Percentiles rank a stretch among this genome's conserved stretches.
Conservation (phyloP, 2,329 filamentous ascomycete genomes). For the Aspergillus unguis region DNA sequence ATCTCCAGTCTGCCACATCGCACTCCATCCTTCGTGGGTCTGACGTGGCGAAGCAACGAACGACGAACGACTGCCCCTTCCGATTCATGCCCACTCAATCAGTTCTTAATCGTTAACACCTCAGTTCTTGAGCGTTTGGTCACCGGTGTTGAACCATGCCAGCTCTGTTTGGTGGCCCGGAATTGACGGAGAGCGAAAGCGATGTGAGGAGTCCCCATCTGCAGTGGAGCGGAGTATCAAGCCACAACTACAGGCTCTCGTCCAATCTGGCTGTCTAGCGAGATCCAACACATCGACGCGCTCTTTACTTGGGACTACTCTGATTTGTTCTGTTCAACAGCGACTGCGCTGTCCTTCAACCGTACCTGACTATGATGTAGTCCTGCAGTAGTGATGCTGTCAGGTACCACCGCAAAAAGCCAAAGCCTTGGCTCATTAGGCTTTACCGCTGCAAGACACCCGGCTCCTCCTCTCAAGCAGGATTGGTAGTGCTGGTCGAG, state of each 20-base stretch:
- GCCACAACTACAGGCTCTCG: neutral
- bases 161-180: neutral
- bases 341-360: neutral
- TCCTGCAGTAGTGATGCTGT: neutral
- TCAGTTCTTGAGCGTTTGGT: neutral
- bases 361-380: neutral
- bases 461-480: neutral
- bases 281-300: conserved; percentile 5
- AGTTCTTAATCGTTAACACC: neutral
- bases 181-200: neutral
- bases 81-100: conserved; percentile 1
- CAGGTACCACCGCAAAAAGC: conserved; percentile 2
- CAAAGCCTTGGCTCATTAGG: too few relatives aligned
- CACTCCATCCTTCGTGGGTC: conserved; percentile 3
- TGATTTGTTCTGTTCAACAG: neutral
- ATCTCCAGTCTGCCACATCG: too few relatives aligned
- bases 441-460: neutral
- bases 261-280: neutral
- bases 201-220: conserved; percentile 1
- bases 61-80: neutral
- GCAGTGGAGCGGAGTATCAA: neutral
- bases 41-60: conserved; percentile 13
- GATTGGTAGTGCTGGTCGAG: neutral
- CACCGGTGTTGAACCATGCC: too few relatives aligned
- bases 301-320: neutral